Base-by-base conservation (phyloP, 768 basidiomycete genomes). In the Royoungia palumana region DNA sequence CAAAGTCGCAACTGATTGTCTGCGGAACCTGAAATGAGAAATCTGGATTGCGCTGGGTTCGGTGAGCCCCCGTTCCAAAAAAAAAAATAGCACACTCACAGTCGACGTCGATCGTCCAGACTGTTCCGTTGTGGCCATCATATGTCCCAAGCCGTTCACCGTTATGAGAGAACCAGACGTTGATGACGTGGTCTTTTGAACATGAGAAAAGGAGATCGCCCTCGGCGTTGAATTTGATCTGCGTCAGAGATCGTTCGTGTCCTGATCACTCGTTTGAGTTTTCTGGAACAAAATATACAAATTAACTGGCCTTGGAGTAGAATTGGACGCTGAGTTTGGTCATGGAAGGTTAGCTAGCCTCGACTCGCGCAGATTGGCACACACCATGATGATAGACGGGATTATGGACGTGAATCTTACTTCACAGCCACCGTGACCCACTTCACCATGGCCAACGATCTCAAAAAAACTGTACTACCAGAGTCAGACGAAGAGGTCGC, bases 141-240 rank as follows among this genome's bases (percentile, higher is more conserved):
- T 96, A 98, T 50, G 96, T 99, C 30, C 96, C 96, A 60, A 99
- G 70, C 50, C 96, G 79, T 75, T 98, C 96, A 43, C 96, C 96
- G 61, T 99, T 99, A 61, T 95, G 91, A 12, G 94, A 86, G 68
- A 80, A 96, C 95, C 95, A 98, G 43, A 92, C 94, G 65, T 96
- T 97, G 68, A 97, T 89, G 58, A 90, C 69, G 61, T 87, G 80
- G 68, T 99, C 96, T 78, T 99, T 99, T 59, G 92, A 93, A 64
- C 88, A 91, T 20, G 93, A 86, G 70, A 99, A 96, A 43, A 99
- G 77, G 14, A 99, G 78, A 71, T 98, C 96, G 56, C 96, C 96
- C 64, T 98, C 96, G 45, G 76, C 70, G 73, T 97, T 99, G 79
- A 91, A 98, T 74, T 92, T 93, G 80, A 97, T 89, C 73, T 97